Conservation (phyloP, 164 flowering plant species). For the Macadamia integrifolia region DNA sequence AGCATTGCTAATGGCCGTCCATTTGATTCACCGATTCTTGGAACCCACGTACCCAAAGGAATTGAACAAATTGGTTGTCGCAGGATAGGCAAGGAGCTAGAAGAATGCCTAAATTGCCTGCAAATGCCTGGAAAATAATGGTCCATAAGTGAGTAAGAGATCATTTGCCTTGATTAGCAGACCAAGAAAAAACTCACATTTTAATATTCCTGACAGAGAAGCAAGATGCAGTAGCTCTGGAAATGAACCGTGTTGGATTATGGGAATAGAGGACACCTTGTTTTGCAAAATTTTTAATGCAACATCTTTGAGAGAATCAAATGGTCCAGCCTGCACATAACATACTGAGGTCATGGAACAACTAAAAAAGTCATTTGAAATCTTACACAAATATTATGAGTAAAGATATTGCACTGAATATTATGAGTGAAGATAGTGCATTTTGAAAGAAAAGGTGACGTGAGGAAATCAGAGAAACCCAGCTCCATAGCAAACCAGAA, state of each 20-base stretch:
- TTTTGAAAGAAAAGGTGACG: too few species aligned
- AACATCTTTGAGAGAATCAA: constrained; percentile 73
- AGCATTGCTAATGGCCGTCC: constrained; percentile 66
- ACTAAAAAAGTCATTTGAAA: not conserved
- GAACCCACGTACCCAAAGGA: constrained; percentile 93
- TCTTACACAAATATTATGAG: too few species aligned
- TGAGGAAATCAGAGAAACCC: too few species aligned
- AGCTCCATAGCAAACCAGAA: not conserved
- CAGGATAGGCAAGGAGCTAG: constrained; percentile 42
- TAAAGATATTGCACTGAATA: too few species aligned
- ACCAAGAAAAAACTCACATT: constrained; percentile 47
- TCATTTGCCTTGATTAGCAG: not conserved
- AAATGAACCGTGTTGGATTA: constrained; percentile 72
- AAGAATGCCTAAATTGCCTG: constrained; percentile 61
- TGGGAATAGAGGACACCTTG: constrained; percentile 72
- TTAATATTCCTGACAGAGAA: constrained; percentile 81
- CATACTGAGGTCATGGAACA: not conserved
- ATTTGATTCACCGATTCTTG: constrained; percentile 65
- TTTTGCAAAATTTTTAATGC: constrained; percentile 69
- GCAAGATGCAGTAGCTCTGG: constrained; percentile 89
- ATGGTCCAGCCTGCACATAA: constrained; percentile 74
- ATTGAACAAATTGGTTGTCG: constrained; percentile 44
- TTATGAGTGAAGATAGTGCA: too few species aligned
- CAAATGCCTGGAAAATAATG: constrained; percentile 55
- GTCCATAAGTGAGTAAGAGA: constrained; percentile 17